A percentile compares a stretch with the other conserved stretches of the same genome.
Evolutionary conservation across 139 green algal species (phyloP).

Genomic region (Marvania coccoides): DNA sequence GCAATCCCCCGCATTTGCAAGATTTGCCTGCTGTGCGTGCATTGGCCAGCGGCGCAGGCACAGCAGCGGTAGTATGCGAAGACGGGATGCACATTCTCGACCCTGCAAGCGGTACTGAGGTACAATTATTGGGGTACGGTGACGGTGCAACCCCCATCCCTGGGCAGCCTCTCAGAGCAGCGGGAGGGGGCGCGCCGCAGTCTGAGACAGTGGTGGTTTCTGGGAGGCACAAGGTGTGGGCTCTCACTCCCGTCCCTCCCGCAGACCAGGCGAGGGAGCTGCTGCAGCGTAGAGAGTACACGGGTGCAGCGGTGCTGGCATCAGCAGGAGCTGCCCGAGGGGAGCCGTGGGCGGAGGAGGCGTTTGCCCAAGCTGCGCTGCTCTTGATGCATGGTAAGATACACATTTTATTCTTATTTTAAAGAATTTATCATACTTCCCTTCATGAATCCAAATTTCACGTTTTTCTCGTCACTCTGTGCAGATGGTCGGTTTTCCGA

Average conservation of each 20-base stretch:
- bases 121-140: neutral
- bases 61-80: neutral
- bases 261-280: conserved; percentile 61
- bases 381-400: conserved; percentile 43
- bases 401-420: neutral
- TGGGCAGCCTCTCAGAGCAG: neutral
- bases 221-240: conserved; percentile 32
- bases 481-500: conserved; percentile 38
- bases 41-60: neutral
- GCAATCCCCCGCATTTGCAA: neutral
- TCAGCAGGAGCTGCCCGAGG: conserved; percentile 1
- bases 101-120: neutral
- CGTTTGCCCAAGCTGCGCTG: conserved; percentile 54
- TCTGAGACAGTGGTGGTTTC: conserved; percentile 9
- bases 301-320: conserved; percentile 33
- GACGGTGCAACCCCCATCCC: neutral
- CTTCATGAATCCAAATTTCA: neutral
- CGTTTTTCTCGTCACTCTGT: neutral
- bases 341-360: conserved; percentile 38
- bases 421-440: neutral
- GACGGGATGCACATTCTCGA: neutral
- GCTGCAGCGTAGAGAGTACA: conserved; percentile 36
- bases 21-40: neutral
- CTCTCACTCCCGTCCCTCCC: conserved; percentile 43
- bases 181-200: neutral